Conservation (phyloP, 2,329 filamentous ascomycete genomes). For the Diaporthe nobilis region DNA sequence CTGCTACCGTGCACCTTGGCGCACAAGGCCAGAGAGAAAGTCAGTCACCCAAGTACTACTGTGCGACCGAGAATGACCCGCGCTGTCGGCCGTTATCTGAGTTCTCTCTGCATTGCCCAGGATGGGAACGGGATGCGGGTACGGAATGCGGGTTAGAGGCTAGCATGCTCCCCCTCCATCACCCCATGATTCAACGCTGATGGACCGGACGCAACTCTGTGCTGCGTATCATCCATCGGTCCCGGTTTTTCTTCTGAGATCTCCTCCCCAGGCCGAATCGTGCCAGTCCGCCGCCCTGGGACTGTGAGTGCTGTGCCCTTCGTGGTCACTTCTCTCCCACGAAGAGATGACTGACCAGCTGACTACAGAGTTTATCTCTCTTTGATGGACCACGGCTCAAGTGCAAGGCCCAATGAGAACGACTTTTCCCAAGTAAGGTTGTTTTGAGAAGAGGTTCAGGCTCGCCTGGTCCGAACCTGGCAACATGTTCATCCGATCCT, state of each 20-base stretch:
- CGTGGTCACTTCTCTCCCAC: neutral
- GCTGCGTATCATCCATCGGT: constrained; percentile 30
- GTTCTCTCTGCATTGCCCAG: neutral
- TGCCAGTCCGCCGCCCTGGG: neutral
- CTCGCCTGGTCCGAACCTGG: constrained; percentile 2
- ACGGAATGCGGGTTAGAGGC: constrained; percentile 26
- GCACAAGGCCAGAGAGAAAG: neutral
- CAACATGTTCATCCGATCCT: constrained; percentile 28
- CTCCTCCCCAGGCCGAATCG: constrained; percentile 16
- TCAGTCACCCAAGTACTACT: constrained; percentile 1
- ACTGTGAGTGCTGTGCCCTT: neutral
- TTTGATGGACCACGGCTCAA: neutral
- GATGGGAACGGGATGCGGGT: constrained; percentile 11
- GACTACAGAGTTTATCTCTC: neutral
- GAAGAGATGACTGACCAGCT: neutral
- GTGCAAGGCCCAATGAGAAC: neutral
- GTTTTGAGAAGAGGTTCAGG: neutral
- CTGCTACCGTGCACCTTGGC: constrained; percentile 15
- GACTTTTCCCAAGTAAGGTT: neutral
- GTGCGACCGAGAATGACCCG: constrained; percentile 27
- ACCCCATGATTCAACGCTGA: constrained; percentile 15
- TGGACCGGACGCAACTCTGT: constrained; percentile 27
- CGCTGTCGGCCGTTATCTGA: neutral
- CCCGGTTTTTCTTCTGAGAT: constrained; percentile 27
- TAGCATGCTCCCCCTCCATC: constrained; percentile 8